phyloP scores from a whole-genome alignment of 805 yeast species.

The Diddensiella caesifluorescens region DNA sequence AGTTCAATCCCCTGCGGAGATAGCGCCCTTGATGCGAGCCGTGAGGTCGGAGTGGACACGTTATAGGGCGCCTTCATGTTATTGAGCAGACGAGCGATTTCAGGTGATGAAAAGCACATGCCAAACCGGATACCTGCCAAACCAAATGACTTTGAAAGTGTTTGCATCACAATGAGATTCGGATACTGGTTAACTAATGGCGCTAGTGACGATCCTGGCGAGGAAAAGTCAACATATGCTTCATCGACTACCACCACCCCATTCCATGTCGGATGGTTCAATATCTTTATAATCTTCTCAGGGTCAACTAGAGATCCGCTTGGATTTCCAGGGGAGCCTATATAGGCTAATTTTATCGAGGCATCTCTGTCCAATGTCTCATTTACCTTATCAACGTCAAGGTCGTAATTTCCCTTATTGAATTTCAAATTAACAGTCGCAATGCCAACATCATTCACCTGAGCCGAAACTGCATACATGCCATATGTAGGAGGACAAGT shows the following conservation, averaged over 20 bases:
- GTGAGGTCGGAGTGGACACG: constrained; percentile 74
- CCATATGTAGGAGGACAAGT: constrained; percentile 96
- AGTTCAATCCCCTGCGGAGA: constrained; percentile 46
- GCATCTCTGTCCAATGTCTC: constrained; percentile 50
- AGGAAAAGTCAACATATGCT: constrained; percentile 86
- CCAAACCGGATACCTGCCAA: constrained; percentile 93
- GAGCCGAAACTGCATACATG: constrained; percentile 90
- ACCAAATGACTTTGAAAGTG: constrained; percentile 92
- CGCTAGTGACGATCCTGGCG: constrained; percentile 61
- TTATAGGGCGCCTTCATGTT: constrained; percentile 96
- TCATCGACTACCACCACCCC: constrained; percentile 87
- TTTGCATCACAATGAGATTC: constrained; percentile 82
- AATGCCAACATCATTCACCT: constrained; percentile 78
- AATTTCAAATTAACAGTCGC: constrained; percentile 70
- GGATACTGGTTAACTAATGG: constrained; percentile 78
- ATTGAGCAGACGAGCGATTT: constrained; percentile 64
- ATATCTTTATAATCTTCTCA: constrained; percentile 43
- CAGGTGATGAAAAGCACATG: constrained; percentile 58
- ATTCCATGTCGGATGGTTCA: constrained; percentile 49
- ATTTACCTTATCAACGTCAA: constrained; percentile 54
- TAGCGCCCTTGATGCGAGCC: constrained; percentile 71
- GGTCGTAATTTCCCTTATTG: constrained; percentile 44
- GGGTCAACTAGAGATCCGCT: constrained; percentile 64
- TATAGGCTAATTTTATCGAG: constrained; percentile 64
- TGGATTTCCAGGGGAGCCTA: constrained; percentile 97